A percentile compares a stretch with the other conserved stretches of the same genome.
Conservation (phyloP, 2,329 filamentous ascomycete genomes). For the Capronia americana region DNA sequence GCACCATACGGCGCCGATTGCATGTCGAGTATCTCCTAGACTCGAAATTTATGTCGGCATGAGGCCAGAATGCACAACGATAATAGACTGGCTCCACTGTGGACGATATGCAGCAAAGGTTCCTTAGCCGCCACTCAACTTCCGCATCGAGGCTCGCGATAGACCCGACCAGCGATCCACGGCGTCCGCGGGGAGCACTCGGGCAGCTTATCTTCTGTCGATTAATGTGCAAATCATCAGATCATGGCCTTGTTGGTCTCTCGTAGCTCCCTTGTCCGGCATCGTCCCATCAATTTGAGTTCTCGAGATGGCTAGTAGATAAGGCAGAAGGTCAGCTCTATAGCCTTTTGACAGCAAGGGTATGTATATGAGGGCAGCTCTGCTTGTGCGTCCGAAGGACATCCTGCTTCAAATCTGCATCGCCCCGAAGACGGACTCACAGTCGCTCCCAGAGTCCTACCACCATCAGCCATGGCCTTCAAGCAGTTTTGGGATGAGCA, state of each 20-base stretch:
- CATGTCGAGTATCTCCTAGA: background rate
- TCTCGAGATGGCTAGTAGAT: background rate
- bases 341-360: background rate
- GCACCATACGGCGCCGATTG: background rate
- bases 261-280: background rate
- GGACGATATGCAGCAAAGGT: background rate
- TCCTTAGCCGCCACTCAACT: constrained; percentile 1
- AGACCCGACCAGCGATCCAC: background rate
- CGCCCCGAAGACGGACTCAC: background rate
- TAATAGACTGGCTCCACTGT: background rate
- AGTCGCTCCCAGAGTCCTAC: background rate
- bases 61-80: background rate
- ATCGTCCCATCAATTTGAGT: background rate
- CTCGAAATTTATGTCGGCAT: background rate
- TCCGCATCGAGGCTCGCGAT: background rate
- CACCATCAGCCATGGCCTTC: constrained; percentile 5
- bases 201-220: constrained; percentile 11
- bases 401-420: background rate
- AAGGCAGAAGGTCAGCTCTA: background rate
- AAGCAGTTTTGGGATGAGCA: constrained; percentile 25
- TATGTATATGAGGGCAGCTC: constrained; percentile 2
- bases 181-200: background rate
- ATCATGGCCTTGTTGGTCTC: background rate
- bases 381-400: background rate
- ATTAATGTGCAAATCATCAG: background rate